Evolutionary conservation across 495 filamentous ascomycete species (phyloP).

Genomic region (Annulohypoxylon bovei): DNA sequence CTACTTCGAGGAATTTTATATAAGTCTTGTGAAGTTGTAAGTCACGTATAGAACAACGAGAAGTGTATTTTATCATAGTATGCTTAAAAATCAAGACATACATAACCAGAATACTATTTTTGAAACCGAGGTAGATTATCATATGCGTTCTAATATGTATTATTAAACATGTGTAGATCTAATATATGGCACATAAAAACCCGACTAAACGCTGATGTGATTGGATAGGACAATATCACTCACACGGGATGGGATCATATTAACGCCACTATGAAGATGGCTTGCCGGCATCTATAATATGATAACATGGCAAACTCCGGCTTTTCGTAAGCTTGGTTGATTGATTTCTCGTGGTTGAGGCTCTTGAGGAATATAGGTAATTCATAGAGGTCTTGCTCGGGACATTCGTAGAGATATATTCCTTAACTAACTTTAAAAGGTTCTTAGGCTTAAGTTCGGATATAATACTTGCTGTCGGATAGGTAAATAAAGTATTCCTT

Average conservation of each 20-base stretch:
- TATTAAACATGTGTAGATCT: conserved; percentile 13
- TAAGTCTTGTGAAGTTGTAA: not conserved
- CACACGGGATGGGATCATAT: conserved; percentile 11
- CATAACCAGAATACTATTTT: not conserved
- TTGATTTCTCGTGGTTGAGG: conserved; percentile 7
- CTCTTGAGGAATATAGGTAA: not conserved
- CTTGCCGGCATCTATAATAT: conserved; percentile 13
- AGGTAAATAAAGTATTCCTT: no score
- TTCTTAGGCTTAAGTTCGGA: no score
- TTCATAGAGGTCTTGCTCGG: not conserved
- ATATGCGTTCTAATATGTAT: not conserved
- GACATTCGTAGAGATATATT: not conserved
- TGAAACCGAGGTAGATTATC: not conserved
- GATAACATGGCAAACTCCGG: not conserved
- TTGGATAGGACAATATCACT: not conserved
- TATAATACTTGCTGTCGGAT: no score
- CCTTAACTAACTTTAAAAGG: not conserved
- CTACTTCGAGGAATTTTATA: not conserved
- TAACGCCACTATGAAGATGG: conserved; percentile 6
- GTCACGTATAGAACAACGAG: not conserved
- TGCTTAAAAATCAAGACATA: not conserved
- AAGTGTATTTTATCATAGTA: not conserved
- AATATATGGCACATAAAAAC: conserved; percentile 29
- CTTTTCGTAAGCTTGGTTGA: not conserved
- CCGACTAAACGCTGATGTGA: not conserved